Conservation (phyloP, 2,329 filamentous ascomycete genomes). For the Aspergillus hiratsukae region DNA sequence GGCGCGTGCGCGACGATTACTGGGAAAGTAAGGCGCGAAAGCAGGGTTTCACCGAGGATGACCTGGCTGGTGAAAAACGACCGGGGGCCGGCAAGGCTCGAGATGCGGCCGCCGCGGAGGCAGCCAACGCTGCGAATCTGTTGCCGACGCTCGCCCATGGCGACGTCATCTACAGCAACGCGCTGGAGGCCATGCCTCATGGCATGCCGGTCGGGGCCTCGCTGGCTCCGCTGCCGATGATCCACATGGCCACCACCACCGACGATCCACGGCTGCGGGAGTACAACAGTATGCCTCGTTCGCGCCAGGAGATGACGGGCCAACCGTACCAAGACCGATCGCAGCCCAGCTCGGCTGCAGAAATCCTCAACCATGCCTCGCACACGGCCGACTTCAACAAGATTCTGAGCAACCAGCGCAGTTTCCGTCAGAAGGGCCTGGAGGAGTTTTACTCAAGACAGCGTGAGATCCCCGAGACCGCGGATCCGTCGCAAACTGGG, state of each 20-base stretch:
- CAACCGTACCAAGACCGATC: slow-evolving; percentile 84
- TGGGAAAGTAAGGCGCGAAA: slow-evolving; percentile 97
- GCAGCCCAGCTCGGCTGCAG: slow-evolving; percentile 67
- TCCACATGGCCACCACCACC: slow-evolving; percentile 73
- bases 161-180: slow-evolving; percentile 84
- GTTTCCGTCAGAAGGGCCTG: slow-evolving; percentile 72
- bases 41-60: slow-evolving; percentile 96
- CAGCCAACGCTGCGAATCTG: slow-evolving; percentile 55
- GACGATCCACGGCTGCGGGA: slow-evolving; percentile 74
- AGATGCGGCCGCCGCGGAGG: slow-evolving; percentile 70
- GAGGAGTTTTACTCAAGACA: slow-evolving; percentile 77
- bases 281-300: slow-evolving; percentile 76
- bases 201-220: slow-evolving; percentile 68
- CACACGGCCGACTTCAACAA: slow-evolving; percentile 92
- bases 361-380: slow-evolving; percentile 79
- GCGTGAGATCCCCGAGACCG: slow-evolving; percentile 68
- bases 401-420: slow-evolving; percentile 71
- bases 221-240: slow-evolving; percentile 73
- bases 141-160: slow-evolving; percentile 65
- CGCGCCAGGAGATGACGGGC: slow-evolving; percentile 84
- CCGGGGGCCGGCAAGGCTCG: slow-evolving; percentile 86
- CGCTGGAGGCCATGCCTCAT: slow-evolving; percentile 63
- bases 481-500: slow-evolving; percentile 23
- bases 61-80: slow-evolving; percentile 91
- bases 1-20: slow-evolving; percentile 93